Conservation (phyloP, 2,329 filamentous ascomycete species). For the Fusarium phyllophilum region DNA sequence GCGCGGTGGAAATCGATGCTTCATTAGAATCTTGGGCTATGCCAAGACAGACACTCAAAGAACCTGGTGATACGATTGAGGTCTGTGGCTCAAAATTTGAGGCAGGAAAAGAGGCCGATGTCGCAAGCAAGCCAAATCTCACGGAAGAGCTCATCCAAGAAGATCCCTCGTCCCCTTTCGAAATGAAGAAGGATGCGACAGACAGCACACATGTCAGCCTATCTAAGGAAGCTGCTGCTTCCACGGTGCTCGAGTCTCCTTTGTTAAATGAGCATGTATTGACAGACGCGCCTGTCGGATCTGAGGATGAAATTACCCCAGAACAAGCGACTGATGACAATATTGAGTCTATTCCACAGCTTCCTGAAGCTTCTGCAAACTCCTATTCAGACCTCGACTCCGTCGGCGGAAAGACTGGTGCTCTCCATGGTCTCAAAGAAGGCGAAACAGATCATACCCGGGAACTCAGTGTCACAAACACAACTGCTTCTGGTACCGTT, state of each 20-base stretch:
- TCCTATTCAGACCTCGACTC: not conserved
- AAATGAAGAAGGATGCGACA: constrained; percentile 32
- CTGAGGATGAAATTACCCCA: not conserved
- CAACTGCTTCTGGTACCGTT: not conserved
- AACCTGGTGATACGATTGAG: not conserved
- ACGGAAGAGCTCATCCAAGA: constrained; percentile 7
- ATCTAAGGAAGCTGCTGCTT: not conserved
- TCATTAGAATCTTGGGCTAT: not conserved
- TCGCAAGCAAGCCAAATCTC: not conserved
- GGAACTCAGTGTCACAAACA: not conserved
- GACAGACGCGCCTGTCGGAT: not conserved
- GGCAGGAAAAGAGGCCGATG: not conserved
- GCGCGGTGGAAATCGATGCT: not conserved
- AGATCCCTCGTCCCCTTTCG: constrained; percentile 1
- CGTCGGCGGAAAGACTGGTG: not conserved
- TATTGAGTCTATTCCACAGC: not conserved
- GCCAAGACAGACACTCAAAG: not conserved
- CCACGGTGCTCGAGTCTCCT: not conserved
- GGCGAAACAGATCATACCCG: not conserved
- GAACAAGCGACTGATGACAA: not conserved
- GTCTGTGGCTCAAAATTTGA: not conserved
- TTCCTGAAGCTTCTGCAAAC: not conserved
- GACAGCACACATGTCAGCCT: constrained; percentile 3
- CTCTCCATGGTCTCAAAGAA: not conserved
- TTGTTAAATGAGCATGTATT: not conserved